Percentiles rank a stretch among this genome's conserved stretches.
phyloP scores from a whole-genome alignment of 2,329 filamentous ascomycete species.

The Trichophyton verrucosum region DNA sequence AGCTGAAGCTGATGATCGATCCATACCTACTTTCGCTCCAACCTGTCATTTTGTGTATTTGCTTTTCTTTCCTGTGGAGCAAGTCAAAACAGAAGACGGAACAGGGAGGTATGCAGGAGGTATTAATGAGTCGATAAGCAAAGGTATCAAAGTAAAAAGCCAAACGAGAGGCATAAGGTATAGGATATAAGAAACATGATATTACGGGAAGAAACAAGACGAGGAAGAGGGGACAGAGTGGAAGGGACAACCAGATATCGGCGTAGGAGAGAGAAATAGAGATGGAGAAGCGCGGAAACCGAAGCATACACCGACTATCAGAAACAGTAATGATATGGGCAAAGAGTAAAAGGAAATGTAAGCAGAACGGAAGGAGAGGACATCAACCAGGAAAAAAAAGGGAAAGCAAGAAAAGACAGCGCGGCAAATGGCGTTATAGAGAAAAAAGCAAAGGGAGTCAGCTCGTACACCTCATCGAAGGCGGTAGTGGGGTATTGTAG shows the following conservation, averaged over 20 bases:
- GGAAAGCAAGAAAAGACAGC: background rate
- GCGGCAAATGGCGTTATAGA: constrained; percentile 6
- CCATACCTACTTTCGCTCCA: background rate
- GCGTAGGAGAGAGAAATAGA: background rate
- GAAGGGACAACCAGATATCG: background rate
- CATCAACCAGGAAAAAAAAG: constrained; percentile 9
- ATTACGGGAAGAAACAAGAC: background rate
- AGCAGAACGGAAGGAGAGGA: constrained; percentile 8
- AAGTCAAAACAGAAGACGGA: background rate
- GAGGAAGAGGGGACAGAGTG: background rate
- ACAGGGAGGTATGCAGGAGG: background rate
- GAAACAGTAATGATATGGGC: background rate
- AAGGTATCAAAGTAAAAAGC: background rate
- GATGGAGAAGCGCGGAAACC: background rate
- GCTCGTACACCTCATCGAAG: background rate
- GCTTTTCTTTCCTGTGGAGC: background rate
- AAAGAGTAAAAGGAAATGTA: constrained; percentile 9
- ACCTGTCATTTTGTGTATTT: background rate
- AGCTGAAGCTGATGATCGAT: background rate
- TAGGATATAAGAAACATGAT: background rate
- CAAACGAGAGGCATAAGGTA: background rate
- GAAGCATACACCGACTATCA: constrained; percentile 7
- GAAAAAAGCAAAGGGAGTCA: constrained; percentile 1
- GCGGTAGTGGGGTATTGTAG: background rate
- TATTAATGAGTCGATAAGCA: background rate